Base-by-base conservation (phyloP, 495 filamentous ascomycete genomes). In the Clohesyomyces aquaticus region DNA sequence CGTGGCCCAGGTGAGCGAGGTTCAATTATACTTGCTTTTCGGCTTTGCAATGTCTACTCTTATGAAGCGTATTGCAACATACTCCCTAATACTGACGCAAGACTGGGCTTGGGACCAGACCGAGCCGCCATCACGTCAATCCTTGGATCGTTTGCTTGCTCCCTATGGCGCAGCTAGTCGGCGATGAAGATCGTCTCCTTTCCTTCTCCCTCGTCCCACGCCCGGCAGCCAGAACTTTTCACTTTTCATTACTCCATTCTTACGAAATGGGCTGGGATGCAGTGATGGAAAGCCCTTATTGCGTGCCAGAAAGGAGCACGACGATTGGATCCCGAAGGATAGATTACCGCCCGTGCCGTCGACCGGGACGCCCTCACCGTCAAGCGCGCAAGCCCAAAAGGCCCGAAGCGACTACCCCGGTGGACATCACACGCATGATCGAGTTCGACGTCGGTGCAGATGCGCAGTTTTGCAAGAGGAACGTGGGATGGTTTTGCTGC, bases 21-120 rank as follows among this genome's bases (percentile, higher is more conserved):
- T 42, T 56, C 55, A 27, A 52, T 35, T 57, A 32, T 38, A 12
- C 14, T 50, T 55, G 27, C 14, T 63, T 63, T 48, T 43, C 27
- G 3, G 41, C 52, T 38, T 57, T 53, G 48, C 22, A 8, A 28
- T 59, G 25, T 19, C 4, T 21, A 23, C 29, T 48, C n/a, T 48
- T n/a, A n/a, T 38, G 32, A 38, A 38, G 32, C n/a, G 27, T 28
- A 63, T 63, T 57, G 51, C 61, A 57, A 57, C 52, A 63, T 63
- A 25, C 46, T 32, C 42, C 14, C 21, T 57, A 51, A 21, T 42
- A 50, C 26, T 54, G 47, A 63, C 35, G 61, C 41, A 55, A 55
- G 28, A 3, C 29, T 10, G 11, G 18, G 10, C 18, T 18, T 28
- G 6, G 14, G 14, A 38, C 32, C 14, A 38, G 32, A 14, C 32